A percentile compares a stretch with the other conserved stretches of the same genome.
These are phyloP conservation scores for Cadophora malorum DNA, from an alignment of 2,329 filamentous ascomycete genomes.

Conservation along the genomic window DNA sequence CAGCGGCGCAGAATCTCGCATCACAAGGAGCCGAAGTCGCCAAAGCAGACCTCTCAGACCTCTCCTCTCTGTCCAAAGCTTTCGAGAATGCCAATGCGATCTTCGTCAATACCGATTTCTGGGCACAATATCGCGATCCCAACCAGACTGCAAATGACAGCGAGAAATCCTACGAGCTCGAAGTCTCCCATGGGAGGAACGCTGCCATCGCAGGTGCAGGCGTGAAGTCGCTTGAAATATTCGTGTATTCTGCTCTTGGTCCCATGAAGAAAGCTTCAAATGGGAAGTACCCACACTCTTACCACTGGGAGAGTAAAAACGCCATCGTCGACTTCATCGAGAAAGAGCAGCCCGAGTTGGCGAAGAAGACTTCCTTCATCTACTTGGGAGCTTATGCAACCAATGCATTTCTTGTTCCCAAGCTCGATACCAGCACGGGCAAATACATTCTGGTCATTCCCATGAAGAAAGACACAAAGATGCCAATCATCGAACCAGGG, in stretches of 20 bases:
- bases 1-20: constrained; percentile 28
- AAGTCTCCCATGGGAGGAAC: constrained; percentile 42
- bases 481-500: constrained; percentile 51
- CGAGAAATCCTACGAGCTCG: constrained; percentile 32
- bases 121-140: constrained; percentile 24
- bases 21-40: constrained; percentile 39
- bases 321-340: constrained; percentile 44
- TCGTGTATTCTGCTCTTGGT: constrained; percentile 50
- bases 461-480: constrained; percentile 28
- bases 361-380: constrained; percentile 46
- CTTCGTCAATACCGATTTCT: constrained; percentile 43
- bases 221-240: constrained; percentile 45
- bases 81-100: constrained; percentile 39
- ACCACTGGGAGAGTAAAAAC: constrained; percentile 47
- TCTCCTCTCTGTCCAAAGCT: constrained; percentile 35
- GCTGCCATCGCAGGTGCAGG: constrained; percentile 40
- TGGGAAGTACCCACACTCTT: constrained; percentile 50
- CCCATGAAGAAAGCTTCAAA: constrained; percentile 47
- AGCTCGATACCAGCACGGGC: constrained; percentile 38
- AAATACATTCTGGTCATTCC: constrained; percentile 47
- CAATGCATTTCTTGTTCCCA: constrained; percentile 32
- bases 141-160: constrained; percentile 16
- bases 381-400: constrained; percentile 36
- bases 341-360: constrained; percentile 38
- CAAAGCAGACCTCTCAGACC: constrained; percentile 38